Conservation (phyloP, 2,329 filamentous ascomycete species). For the Harringtonia aguacate region DNA sequence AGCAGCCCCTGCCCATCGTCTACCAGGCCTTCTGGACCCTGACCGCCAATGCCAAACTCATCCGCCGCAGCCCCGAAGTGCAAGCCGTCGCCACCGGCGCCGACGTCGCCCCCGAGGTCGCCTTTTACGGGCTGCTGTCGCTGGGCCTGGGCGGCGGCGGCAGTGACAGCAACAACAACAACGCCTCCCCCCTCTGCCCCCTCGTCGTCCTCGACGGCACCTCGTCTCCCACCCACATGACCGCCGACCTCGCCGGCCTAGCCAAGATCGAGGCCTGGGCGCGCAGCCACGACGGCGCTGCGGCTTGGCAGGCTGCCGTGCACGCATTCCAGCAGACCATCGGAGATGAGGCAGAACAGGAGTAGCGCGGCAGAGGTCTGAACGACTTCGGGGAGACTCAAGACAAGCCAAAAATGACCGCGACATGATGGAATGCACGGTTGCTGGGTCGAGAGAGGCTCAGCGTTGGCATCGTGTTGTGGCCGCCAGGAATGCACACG, state of each 20-base stretch:
- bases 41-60: slow-evolving; percentile 31
- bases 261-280: slow-evolving; percentile 29
- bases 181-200: not conserved
- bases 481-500: too few relatives aligned
- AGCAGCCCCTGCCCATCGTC: slow-evolving; percentile 19
- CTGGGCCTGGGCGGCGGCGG: slow-evolving; percentile 32
- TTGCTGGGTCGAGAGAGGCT: too few relatives aligned
- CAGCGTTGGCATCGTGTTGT: too few relatives aligned
- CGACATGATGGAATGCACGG: too few relatives aligned
- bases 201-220: slow-evolving; percentile 12
- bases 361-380: too few relatives aligned
- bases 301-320: slow-evolving; percentile 7
- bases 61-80: slow-evolving; percentile 33
- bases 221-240: slow-evolving; percentile 34
- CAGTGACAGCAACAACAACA: slow-evolving; percentile 34
- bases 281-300: not conserved
- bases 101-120: slow-evolving; percentile 25
- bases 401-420: too few relatives aligned
- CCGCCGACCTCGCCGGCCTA: slow-evolving; percentile 33
- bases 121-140: slow-evolving; percentile 33
- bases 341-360: not conserved
- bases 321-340: slow-evolving; percentile 1
- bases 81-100: slow-evolving; percentile 31
- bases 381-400: too few relatives aligned
- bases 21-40: slow-evolving; percentile 48